These are phyloP conservation scores for Plicaturopsis crispa DNA, from an alignment of 768 basidiomycete genomes.

Conservation along the genomic window DNA sequence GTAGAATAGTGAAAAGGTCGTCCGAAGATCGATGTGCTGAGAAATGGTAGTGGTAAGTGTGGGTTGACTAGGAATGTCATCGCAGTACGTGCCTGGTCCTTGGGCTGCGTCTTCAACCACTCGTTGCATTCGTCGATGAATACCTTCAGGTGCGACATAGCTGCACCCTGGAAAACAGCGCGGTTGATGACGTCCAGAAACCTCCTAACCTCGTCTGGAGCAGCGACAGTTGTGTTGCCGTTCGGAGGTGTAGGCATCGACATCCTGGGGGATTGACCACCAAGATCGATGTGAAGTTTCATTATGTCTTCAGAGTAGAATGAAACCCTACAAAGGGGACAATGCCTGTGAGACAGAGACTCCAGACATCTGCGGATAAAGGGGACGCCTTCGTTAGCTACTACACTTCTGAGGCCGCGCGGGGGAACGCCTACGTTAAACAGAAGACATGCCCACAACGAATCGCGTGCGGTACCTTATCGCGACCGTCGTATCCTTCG, in stretches of 20 bases:
- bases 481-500: conserved; percentile 45
- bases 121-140: conserved; percentile 39
- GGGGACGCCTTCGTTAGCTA: conserved; percentile 4
- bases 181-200: conserved; percentile 8
- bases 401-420: conserved; percentile 1
- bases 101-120: conserved; percentile 39
- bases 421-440: conserved; percentile 45
- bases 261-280: not conserved
- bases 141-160: conserved; percentile 22
- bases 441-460: conserved; percentile 78
- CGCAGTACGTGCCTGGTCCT: conserved; percentile 28
- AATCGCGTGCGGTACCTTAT: conserved; percentile 58
- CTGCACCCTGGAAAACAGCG: conserved; percentile 23
- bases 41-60: conserved; percentile 6
- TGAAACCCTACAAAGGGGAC: conserved; percentile 60
- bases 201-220: not conserved
- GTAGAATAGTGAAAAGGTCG: conserved; percentile 11
- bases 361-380: conserved; percentile 42
- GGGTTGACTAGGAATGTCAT: conserved; percentile 10
- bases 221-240: no score
- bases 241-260: no score
- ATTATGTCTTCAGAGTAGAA: conserved; percentile 50
- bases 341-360: conserved; percentile 41
- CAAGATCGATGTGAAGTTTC: conserved; percentile 52
- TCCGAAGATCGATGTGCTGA: conserved; percentile 21